Evolutionary conservation across 805 yeast genomes (phyloP), one percentile per base, ranked within the genome.

Genomic region (Lachancea sp.): DNA sequence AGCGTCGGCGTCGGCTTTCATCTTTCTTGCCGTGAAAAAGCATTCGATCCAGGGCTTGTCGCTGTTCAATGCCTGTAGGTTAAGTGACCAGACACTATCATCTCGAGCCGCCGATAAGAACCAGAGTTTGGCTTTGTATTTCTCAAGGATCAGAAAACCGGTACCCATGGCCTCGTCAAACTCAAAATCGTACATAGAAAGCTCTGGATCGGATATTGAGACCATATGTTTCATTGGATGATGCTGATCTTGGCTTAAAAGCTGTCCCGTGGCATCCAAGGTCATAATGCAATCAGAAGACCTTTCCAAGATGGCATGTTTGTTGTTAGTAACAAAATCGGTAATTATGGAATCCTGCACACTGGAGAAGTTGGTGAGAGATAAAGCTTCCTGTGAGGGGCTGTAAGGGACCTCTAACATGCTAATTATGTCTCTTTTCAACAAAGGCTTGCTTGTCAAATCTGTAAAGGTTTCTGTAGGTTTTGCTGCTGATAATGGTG

Each of bases 101-200:
- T 15, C 58, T n/a, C 15, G 8, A 9, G 29, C 35, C 5, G 40
- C 29, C 31, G 82, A 64, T 42, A 81, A 77, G 5, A 80, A 71
- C 63, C 83, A 66, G 43, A 73, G 74, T 32, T 77, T 77, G 40
- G 70, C 67, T 44, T 71, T 72, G 48, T 75, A 69, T 49, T 80
- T 64, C 51, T 83, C 89, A 21, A 83, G 54, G 9, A 81, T 79
- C 34, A 82, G 63, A 50, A 75, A 81, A 0, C 90, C 92, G 41
- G 67, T 71, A 18, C 68, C 67, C 5, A 68, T 67, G 15, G 61
- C 64, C 42, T 77, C 83, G 46, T 78, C 80, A 59, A 83, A 83
- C 56, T 83, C 90, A 59, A 80, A 82, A 59, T 83, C 90, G 56
- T 83, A 83, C 80, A 83, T 78, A 53, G 84, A 83, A 40, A 83